phyloP scores from a whole-genome alignment of 768 basidiomycete genomes.

The Hydnomerulius pinastri region DNA sequence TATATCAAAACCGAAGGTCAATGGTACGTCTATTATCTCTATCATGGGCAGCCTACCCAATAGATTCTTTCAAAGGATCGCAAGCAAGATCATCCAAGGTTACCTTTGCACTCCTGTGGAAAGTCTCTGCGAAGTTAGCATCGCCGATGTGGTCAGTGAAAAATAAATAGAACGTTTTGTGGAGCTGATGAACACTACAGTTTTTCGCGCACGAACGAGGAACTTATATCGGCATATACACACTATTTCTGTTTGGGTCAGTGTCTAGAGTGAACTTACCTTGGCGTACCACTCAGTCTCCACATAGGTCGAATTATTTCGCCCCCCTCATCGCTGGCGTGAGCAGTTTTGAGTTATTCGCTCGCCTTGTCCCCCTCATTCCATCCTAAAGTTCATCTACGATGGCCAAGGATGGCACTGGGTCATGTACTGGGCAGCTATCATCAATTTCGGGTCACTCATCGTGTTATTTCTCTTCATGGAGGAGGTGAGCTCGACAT shows the following conservation, averaged over 20 bases:
- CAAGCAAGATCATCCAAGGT: constrained; percentile 20
- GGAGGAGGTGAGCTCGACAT: constrained; percentile 17
- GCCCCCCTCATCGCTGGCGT: constrained; percentile 22
- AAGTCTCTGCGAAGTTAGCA: constrained; percentile 22
- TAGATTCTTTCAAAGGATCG: constrained; percentile 11
- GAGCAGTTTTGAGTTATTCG: neutral
- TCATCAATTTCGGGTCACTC: constrained; percentile 18
- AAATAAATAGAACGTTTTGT: too few relatives aligned
- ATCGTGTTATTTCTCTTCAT: constrained; percentile 19
- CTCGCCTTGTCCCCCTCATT: neutral
- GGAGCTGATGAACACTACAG: constrained; percentile 3
- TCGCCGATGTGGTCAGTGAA: constrained; percentile 14
- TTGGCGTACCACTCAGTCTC: neutral
- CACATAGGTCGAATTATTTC: constrained; percentile 19
- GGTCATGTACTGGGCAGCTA: constrained; percentile 25
- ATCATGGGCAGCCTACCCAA: neutral
- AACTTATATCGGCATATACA: constrained; percentile 21
- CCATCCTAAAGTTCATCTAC: constrained; percentile 15
- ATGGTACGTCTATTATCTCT: constrained; percentile 11
- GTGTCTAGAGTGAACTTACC: neutral
- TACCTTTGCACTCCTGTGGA: constrained; percentile 23
- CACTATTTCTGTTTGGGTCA: constrained; percentile 19
- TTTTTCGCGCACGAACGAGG: constrained; percentile 23
- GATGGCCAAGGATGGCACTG: constrained; percentile 23
- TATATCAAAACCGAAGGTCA: constrained; percentile 20